Base-by-base conservation (phyloP, 805 yeast genomes). In the Suhomyces pyralidae region DNA sequence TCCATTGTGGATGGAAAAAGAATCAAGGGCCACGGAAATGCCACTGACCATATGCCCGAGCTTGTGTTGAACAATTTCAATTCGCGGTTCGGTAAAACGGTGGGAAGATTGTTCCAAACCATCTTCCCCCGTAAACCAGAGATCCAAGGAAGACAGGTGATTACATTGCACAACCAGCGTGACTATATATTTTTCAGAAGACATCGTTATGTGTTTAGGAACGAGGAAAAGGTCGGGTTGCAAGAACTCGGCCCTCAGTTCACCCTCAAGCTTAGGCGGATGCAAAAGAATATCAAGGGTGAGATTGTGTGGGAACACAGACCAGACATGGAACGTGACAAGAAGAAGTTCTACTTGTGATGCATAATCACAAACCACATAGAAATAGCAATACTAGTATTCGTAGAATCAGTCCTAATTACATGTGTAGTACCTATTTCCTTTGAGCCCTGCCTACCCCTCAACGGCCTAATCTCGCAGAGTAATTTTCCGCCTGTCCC, bases 211-310 rank as follows among this genome's bases (percentile, higher is more conserved):
- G 76, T 90, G 1, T 94, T 94, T 73, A 80, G 82, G 64, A 88
- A 90, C 66, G 97, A 91, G 59, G 96, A 90, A 68, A 85, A 84
- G 61, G 97, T 93, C 1, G 99, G 98, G 7, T 73, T 94, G 48
- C 99, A 94, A 65, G 99, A 94, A 66, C 74, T 94, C 44, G 99
- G 99, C 0, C 99, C 99, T 1, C 97, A 92, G 69, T 94, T 94
- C 69, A 94, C 99, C 1, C 72, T 94, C 67, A 86, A 88, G 65
- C 73, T 94, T 60, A 83, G 97, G 69, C 80, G 98, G 64, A 76
- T 94, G 53, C 98, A 93, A 69, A 87, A 84, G 72, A 99, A 98
- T 50, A 80, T 94, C 62, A 85, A 85, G 64, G 96, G 90, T 59
- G 98, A 93, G 63, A 79, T 88, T 25, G 97, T 90, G 63, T 93